Conservation (phyloP, 2,329 filamentous ascomycete species). For the Boeremia lycopersici region DNA sequence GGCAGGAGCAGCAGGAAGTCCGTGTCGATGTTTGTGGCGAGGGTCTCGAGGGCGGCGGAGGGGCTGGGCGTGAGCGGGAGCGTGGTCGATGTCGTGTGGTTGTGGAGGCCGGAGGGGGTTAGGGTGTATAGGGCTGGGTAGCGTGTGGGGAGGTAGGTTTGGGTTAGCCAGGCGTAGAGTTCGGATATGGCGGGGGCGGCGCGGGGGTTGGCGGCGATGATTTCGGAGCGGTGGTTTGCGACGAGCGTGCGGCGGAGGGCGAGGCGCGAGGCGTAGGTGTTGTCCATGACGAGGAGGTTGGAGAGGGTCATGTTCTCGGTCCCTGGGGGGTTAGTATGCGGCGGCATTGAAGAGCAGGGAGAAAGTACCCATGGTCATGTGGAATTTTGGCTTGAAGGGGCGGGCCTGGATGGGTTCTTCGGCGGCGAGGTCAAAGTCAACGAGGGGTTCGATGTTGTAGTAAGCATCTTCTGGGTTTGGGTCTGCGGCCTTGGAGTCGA, state of each 20-base stretch:
- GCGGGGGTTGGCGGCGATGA: conserved; percentile 46
- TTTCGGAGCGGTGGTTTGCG: conserved; percentile 49
- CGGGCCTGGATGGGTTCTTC: conserved; percentile 60
- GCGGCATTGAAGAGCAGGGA: neutral
- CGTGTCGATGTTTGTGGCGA: conserved; percentile 62
- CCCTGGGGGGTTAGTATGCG: conserved; percentile 43
- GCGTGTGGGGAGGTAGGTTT: conserved; percentile 61
- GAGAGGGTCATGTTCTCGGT: conserved; percentile 59
- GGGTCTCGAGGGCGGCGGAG: conserved; percentile 52
- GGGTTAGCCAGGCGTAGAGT: conserved; percentile 61
- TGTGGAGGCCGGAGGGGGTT: conserved; percentile 46
- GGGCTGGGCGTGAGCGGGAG: conserved; percentile 51
- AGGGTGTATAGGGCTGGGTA: conserved; percentile 61
- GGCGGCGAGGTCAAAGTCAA: conserved; percentile 57
- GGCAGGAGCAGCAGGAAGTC: conserved; percentile 66
- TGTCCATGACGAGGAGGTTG: conserved; percentile 65
- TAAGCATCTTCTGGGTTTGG: conserved; percentile 41
- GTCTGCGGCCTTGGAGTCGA: neutral
- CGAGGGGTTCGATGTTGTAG: conserved; percentile 53
- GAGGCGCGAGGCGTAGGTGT: conserved; percentile 62
- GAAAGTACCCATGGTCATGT: conserved; percentile 65
- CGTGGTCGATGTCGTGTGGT: conserved; percentile 52
- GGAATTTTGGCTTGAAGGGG: conserved; percentile 66
- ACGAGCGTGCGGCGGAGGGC: conserved; percentile 57
- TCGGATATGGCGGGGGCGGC: conserved; percentile 59